Conservation (phyloP, 768 basidiomycete species). For the Boletus huronensis region DNA sequence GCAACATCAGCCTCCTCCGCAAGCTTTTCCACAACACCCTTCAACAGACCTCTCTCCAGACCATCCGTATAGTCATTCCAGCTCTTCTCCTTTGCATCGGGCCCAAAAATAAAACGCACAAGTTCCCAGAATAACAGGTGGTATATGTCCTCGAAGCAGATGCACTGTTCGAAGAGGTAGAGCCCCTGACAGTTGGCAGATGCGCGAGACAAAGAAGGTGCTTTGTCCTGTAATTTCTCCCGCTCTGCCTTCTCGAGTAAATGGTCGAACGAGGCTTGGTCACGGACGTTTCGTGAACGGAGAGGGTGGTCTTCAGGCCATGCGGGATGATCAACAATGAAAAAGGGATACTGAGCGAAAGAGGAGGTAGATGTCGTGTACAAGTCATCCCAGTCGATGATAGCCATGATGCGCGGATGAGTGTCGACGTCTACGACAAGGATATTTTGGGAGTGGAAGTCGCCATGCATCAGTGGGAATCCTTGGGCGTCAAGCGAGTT, state of each 20-base stretch:
- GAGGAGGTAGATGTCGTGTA: not conserved
- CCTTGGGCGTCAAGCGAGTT: not conserved
- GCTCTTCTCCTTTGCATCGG: not conserved
- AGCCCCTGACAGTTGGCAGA: not conserved
- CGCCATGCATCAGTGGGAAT: not conserved
- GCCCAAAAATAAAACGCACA: not conserved
- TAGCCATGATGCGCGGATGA: not conserved
- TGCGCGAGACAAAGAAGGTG: not conserved
- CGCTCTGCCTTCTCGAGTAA: not conserved
- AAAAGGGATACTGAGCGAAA: not conserved
- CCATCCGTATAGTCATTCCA: not conserved
- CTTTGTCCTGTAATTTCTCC: not conserved
- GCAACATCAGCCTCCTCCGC: not conserved
- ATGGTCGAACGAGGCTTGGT: not conserved
- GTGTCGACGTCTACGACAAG: not conserved
- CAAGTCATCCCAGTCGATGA: not conserved
- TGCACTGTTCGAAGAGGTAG: not conserved
- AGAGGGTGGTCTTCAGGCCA: not conserved
- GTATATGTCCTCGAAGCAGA: not conserved
- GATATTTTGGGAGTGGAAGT: not conserved
- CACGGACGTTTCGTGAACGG: not conserved
- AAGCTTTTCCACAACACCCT: not conserved
- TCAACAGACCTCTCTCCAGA: not conserved
- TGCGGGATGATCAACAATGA: not conserved
- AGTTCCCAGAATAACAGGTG: not conserved